A percentile compares a stretch with the other conserved stretches of the same genome.
Conservation (phyloP, 2,329 filamentous ascomycete genomes). For the Trichoderma oligosporum region DNA sequence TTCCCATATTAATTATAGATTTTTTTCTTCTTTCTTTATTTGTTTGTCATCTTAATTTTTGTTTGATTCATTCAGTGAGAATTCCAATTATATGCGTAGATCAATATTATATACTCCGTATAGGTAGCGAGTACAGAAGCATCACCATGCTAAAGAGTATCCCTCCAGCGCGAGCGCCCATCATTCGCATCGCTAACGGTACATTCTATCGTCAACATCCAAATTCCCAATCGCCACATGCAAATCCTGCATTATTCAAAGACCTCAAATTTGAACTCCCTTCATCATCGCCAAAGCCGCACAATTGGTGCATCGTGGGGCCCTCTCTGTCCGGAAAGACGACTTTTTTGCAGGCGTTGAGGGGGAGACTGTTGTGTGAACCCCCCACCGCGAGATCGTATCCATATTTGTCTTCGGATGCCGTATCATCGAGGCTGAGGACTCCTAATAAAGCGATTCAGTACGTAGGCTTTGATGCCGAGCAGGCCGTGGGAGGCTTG, state of each 20-base stretch:
- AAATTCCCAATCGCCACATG: slow-evolving; percentile 42
- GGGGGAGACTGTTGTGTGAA: slow-evolving; percentile 69
- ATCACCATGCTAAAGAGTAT: slow-evolving; percentile 34
- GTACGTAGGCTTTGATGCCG: slow-evolving; percentile 86
- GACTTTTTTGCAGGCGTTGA: slow-evolving; percentile 73
- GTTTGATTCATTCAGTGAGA: neutral
- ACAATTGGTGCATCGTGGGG: slow-evolving; percentile 82
- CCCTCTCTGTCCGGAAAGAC: slow-evolving; percentile 76
- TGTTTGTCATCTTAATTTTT: neutral
- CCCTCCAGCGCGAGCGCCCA: slow-evolving; percentile 44
- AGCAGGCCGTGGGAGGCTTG: slow-evolving; percentile 49
- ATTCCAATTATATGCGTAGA: neutral
- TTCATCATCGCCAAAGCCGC: slow-evolving; percentile 45
- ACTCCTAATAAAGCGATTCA: slow-evolving; percentile 67
- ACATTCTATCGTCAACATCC: slow-evolving; percentile 81
- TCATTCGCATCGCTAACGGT: slow-evolving; percentile 70
- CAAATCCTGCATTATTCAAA: slow-evolving; percentile 71
- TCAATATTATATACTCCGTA: neutral
- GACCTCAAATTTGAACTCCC: slow-evolving; percentile 67
- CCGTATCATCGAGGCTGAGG: slow-evolving; percentile 53
- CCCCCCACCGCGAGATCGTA: slow-evolving; percentile 74
- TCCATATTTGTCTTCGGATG: slow-evolving; percentile 67
- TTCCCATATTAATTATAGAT: too few relatives aligned
- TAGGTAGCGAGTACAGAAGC: neutral
- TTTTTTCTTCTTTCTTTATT: neutral